Percentiles rank a stretch among this genome's conserved stretches.
Evolutionary conservation across 2,329 filamentous ascomycete species (phyloP).

Genomic region (Hypoxylon sp.): DNA sequence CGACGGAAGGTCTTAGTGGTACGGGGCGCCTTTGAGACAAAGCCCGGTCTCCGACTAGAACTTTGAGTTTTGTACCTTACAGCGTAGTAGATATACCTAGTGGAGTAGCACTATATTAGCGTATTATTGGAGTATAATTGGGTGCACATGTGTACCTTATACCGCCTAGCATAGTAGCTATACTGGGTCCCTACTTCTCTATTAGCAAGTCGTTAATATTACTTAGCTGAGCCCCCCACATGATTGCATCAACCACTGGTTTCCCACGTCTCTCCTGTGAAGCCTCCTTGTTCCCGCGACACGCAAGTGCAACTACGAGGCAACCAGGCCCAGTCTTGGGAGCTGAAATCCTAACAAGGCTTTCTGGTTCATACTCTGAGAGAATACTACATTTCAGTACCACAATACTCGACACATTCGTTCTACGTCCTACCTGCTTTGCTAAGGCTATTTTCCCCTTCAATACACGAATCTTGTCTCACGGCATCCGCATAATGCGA

Average conservation of each 20-base stretch:
- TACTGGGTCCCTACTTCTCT: constrained; percentile 8
- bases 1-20: constrained; percentile 19
- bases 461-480: constrained; percentile 44
- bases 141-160: constrained; percentile 20
- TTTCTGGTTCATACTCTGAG: constrained; percentile 18
- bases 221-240: constrained; percentile 48
- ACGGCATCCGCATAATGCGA: constrained; percentile 54
- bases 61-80: constrained; percentile 30
- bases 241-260: constrained; percentile 50
- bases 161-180: constrained; percentile 20
- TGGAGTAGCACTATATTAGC: background rate
- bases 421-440: constrained; percentile 33
- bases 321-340: constrained; percentile 28
- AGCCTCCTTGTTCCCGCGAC: constrained; percentile 44
- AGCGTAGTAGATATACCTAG: constrained; percentile 24
- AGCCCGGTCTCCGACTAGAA: constrained; percentile 34
- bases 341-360: constrained; percentile 37
- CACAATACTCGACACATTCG: constrained; percentile 36
- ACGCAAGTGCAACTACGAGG: constrained; percentile 43
- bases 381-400: constrained; percentile 2
- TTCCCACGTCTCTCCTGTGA: constrained; percentile 41
- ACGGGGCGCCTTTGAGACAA: constrained; percentile 39
- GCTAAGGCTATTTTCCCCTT: constrained; percentile 29
- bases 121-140: background rate
- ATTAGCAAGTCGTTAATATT: constrained; percentile 39